Evolutionary conservation across 768 basidiomycete genomes (phyloP).

Genomic region (Lentinus brumalis): DNA sequence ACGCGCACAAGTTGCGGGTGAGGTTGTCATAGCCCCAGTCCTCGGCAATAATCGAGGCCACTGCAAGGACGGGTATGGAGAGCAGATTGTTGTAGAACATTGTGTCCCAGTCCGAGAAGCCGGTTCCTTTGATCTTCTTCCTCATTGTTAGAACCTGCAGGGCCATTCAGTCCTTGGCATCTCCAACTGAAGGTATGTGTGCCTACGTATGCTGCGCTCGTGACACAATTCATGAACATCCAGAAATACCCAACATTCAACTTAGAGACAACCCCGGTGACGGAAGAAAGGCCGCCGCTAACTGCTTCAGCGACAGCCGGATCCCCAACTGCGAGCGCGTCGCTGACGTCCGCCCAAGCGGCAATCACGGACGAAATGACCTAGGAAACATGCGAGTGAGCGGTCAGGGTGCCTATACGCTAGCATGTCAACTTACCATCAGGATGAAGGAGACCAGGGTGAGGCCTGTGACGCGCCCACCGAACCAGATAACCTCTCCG

Average conservation of each 20-base stretch:
- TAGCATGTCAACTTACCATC: constrained; percentile 61
- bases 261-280: constrained; percentile 49
- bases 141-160: constrained; percentile 92
- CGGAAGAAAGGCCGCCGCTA: constrained; percentile 31
- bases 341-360: constrained; percentile 86
- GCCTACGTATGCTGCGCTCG: constrained; percentile 84
- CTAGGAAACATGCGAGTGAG: constrained; percentile 38
- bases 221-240: constrained; percentile 93
- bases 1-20: constrained; percentile 83
- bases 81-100: constrained; percentile 99
- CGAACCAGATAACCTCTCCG: constrained; percentile 97
- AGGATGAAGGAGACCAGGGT: constrained; percentile 89
- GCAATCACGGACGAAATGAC: constrained; percentile 93
- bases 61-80: constrained; percentile 85
- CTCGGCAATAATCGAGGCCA: constrained; percentile 84
- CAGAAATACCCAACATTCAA: constrained; percentile 89
- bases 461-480: constrained; percentile 81
- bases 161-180: background rate
- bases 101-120: constrained; percentile 97
- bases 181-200: background rate
- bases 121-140: constrained; percentile 91
- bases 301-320: constrained; percentile 30
- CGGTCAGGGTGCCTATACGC: too few relatives aligned
- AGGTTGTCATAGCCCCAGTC: constrained; percentile 87
- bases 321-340: constrained; percentile 41